Conservation (phyloP, 371 early-diverging fungal genomes). For the Mucor piriformis region DNA sequence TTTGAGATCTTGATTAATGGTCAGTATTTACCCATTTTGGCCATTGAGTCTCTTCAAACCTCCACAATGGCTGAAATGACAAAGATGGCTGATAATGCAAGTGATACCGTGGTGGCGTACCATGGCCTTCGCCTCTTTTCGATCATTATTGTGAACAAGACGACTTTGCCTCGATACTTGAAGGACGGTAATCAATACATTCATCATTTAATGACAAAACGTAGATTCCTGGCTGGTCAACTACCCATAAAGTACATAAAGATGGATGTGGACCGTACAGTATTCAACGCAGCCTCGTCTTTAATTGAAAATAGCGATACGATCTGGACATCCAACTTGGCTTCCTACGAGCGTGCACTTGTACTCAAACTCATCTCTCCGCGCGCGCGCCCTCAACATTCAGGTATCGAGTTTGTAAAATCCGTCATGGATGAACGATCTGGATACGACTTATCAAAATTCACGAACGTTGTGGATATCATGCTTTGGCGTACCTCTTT, state of each 20-base stretch:
- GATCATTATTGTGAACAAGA: conserved; percentile 58
- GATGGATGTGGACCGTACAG: conserved; percentile 57
- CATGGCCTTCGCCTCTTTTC: conserved; percentile 71
- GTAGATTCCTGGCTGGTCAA: conserved; percentile 66
- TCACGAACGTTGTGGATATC: conserved; percentile 69
- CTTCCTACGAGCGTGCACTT: conserved; percentile 41
- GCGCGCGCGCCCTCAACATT: conserved; percentile 68
- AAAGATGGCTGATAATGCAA: conserved; percentile 55
- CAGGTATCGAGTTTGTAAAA: conserved; percentile 69
- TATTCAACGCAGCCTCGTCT: conserved; percentile 53
- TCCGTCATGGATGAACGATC: conserved; percentile 71
- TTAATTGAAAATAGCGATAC: conserved; percentile 13
- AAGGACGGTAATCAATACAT: conserved; percentile 72
- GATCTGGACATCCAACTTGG: conserved; percentile 47
- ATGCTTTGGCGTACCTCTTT: conserved; percentile 71
- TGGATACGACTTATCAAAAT: conserved; percentile 67
- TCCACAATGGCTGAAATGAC: conserved; percentile 53
- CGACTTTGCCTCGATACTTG: conserved; percentile 67
- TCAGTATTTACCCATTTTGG: conserved; percentile 72
- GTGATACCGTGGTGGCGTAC: conserved; percentile 47
- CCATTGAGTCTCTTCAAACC: conserved; percentile 57
- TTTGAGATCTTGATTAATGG: conserved; percentile 71
- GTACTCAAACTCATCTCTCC: conserved; percentile 32
- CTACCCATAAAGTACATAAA: conserved; percentile 50
- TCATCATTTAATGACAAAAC: conserved; percentile 67